Evolutionary conservation across 495 filamentous ascomycete genomes (phyloP).

Genomic region (Tuber magnatum): DNA sequence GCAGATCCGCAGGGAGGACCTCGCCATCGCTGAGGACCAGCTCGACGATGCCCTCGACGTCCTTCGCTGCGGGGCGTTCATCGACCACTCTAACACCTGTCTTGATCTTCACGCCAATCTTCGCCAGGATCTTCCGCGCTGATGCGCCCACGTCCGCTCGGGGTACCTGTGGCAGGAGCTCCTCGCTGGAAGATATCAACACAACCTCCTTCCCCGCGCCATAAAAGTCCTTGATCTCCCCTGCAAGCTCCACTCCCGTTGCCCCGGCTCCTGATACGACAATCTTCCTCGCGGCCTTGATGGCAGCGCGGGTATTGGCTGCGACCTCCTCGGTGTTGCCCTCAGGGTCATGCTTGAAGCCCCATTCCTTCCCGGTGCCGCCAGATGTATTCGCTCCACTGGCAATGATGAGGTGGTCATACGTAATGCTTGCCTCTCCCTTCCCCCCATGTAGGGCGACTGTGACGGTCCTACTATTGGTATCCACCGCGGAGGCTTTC

Average conservation of each 20-base stretch:
- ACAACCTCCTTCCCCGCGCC: slow-evolving; percentile 44
- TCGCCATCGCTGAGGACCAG: slow-evolving; percentile 42
- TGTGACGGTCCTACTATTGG: slow-evolving; percentile 34
- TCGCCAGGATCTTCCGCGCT: slow-evolving; percentile 46
- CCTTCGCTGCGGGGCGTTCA: slow-evolving; percentile 16
- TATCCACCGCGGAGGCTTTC: slow-evolving; percentile 36
- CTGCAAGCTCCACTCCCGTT: slow-evolving; percentile 59
- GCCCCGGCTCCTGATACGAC: slow-evolving; percentile 62
- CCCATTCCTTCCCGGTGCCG: slow-evolving; percentile 31
- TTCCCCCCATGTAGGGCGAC: slow-evolving; percentile 25
- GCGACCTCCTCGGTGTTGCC: slow-evolving; percentile 21
- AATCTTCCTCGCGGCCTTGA: slow-evolving; percentile 53
- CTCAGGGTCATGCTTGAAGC: slow-evolving; percentile 32
- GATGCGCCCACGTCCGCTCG: slow-evolving; percentile 38
- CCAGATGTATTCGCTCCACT: slow-evolving; percentile 37
- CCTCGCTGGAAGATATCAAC: slow-evolving; percentile 45
- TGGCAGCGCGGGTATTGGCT: slow-evolving; percentile 33
- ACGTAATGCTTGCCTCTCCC: slow-evolving; percentile 31
- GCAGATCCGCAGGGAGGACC: slow-evolving; percentile 50
- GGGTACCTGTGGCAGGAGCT: slow-evolving; percentile 43
- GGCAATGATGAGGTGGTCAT: slow-evolving; percentile 43
- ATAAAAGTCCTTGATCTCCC: slow-evolving; percentile 48
- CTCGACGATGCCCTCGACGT: slow-evolving; percentile 10
- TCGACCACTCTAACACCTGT: slow-evolving; percentile 43
- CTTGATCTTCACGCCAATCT: slow-evolving; percentile 49